These are phyloP conservation scores for Fistulinella cinereoalba DNA, from an alignment of 1,284 basidiomycete species.

Conservation along the genomic window DNA sequence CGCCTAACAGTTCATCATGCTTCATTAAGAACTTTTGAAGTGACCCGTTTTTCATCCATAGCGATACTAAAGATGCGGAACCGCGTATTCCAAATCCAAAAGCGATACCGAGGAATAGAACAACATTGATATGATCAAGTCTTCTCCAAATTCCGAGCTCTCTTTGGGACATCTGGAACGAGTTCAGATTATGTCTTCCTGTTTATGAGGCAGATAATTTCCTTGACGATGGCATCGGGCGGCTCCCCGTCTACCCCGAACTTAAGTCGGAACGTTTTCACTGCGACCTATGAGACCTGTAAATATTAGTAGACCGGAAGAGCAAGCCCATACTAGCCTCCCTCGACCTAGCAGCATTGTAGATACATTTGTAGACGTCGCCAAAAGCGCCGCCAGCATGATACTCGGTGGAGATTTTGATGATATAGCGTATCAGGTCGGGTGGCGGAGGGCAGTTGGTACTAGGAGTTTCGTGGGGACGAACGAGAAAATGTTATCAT, in stretches of 20 bases:
- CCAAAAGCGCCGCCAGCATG: no score
- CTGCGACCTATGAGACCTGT: not conserved
- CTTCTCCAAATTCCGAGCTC: not conserved
- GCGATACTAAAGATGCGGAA: conserved; percentile 13
- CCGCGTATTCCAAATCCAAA: conserved; percentile 12
- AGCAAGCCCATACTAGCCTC: no score
- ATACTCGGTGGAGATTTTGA: no score
- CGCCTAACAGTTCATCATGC: not conserved
- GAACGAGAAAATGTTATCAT: no score
- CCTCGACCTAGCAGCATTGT: no score
- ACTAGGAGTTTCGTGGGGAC: no score
- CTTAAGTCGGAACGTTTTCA: conserved; percentile 3
- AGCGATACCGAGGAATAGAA: conserved; percentile 7
- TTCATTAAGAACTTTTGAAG: conserved; percentile 3
- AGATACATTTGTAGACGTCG: no score
- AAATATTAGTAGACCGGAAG: no score
- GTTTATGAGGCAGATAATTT: not conserved
- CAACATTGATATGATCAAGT: conserved; percentile 6
- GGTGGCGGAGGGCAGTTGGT: no score
- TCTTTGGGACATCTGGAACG: conserved; percentile 12
- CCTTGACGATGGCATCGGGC: not conserved
- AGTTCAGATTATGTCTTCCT: not conserved
- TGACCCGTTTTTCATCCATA: conserved; percentile 18
- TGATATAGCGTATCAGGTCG: no score
- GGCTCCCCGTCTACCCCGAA: conserved; percentile 1